Evolutionary conservation across 768 basidiomycete genomes (phyloP).

Genomic region (Tulasnella sp.): DNA sequence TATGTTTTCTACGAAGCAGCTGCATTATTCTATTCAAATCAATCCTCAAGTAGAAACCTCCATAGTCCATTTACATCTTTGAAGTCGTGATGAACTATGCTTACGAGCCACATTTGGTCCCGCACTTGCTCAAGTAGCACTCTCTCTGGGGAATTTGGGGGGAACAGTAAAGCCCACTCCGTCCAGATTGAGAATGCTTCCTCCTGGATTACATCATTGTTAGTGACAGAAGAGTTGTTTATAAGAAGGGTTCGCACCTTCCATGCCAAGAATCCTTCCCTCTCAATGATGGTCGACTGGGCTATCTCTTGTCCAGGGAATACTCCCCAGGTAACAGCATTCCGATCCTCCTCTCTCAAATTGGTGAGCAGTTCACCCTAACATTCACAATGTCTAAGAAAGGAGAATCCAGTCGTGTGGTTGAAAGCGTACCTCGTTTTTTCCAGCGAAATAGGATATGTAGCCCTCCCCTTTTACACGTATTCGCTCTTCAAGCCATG

Average conservation of each 20-base stretch:
- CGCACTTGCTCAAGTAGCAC: slow-evolving; percentile 57
- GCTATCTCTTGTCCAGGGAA: slow-evolving; percentile 94
- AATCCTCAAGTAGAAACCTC: slow-evolving; percentile 55
- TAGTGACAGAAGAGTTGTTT: neutral
- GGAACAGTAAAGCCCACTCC: slow-evolving; percentile 84
- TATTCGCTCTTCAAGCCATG: slow-evolving; percentile 45
- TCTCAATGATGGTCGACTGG: slow-evolving; percentile 94
- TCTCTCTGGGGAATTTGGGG: slow-evolving; percentile 59
- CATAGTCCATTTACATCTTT: slow-evolving; percentile 66
- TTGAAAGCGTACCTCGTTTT: slow-evolving; percentile 43
- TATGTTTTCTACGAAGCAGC: too few relatives aligned
- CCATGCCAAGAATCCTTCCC: slow-evolving; percentile 90
- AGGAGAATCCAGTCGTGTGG: neutral
- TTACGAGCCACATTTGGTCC: slow-evolving; percentile 76
- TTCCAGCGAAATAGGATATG: slow-evolving; percentile 81
- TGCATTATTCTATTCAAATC: too few relatives aligned
- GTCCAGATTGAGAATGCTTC: slow-evolving; percentile 95
- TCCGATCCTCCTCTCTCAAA: slow-evolving; percentile 61
- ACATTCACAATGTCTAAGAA: neutral
- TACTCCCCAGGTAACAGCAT: slow-evolving; percentile 98
- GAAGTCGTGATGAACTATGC: slow-evolving; percentile 87
- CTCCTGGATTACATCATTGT: slow-evolving; percentile 39
- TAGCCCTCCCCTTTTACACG: slow-evolving; percentile 41
- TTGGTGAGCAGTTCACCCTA: slow-evolving; percentile 75
- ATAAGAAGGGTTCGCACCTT: slow-evolving; percentile 45